phyloP scores from a whole-genome alignment of 176 grass and related monocot species.

The Oropetium thomaeum region DNA sequence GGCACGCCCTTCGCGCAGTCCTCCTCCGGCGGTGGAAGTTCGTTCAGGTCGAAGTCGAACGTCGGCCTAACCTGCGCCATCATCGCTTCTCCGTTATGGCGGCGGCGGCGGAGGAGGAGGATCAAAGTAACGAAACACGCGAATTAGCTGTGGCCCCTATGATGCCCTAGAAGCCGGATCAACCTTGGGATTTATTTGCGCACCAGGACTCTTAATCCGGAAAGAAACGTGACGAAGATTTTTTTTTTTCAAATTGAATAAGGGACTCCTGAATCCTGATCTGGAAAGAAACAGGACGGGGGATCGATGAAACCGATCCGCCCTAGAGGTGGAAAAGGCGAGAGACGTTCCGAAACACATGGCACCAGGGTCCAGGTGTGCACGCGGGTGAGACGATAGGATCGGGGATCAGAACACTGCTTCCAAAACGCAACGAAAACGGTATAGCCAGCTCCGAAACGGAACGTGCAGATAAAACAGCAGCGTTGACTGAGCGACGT shows the following conservation, averaged over 20 bases:
- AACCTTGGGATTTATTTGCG: not conserved
- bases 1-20: not conserved
- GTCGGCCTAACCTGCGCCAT: not conserved
- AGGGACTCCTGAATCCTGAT: not conserved
- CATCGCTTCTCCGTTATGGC: not conserved
- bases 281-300: not conserved
- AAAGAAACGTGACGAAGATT: not conserved
- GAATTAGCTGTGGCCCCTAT: not conserved
- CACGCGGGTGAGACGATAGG: too few relatives aligned
- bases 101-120: not conserved
- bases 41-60: constrained; percentile 39
- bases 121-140: not conserved
- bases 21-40: not conserved
- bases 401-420: not conserved
- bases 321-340: not conserved
- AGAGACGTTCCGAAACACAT: not conserved
- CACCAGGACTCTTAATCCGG: not conserved
- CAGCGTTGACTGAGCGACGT: not conserved
- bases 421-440: not conserved
- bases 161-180: not conserved
- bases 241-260: not conserved
- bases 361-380: not conserved
- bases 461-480: not conserved
- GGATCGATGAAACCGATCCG: not conserved
- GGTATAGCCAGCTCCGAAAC: not conserved